phyloP scores from a whole-genome alignment of 2,329 filamentous ascomycete species.

The Exophiala sideris region DNA sequence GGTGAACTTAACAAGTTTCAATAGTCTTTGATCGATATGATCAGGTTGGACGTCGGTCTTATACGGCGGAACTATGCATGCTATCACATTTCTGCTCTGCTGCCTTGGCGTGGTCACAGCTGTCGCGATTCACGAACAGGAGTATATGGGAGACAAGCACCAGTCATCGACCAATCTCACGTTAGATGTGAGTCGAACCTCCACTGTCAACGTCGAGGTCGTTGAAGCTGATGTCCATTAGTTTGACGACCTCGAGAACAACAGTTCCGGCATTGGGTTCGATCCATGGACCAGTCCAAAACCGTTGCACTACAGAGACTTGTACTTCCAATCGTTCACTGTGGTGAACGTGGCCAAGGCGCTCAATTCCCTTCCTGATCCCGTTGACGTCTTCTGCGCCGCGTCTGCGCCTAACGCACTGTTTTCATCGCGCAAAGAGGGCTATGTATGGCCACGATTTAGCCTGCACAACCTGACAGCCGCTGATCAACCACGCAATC shows the following conservation, averaged over 20 bases:
- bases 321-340: constrained; percentile 10
- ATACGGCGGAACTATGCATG: too few relatives aligned
- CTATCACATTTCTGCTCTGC: too few relatives aligned
- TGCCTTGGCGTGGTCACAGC: too few relatives aligned
- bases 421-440: constrained; percentile 1
- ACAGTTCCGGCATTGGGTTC: constrained; percentile 8
- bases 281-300: neutral
- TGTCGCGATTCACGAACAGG: too few relatives aligned
- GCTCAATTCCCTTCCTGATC: neutral
- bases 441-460: constrained; percentile 4
- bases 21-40: too few relatives aligned
- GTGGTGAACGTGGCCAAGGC: constrained; percentile 12
- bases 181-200: neutral
- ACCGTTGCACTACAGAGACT: constrained; percentile 5
- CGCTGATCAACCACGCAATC: neutral
- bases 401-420: constrained; percentile 7
- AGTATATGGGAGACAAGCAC: too few relatives aligned
- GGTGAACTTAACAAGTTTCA: neutral
- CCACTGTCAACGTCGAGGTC: neutral
- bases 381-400: constrained; percentile 4
- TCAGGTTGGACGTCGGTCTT: too few relatives aligned
- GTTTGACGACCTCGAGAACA: constrained; percentile 10
- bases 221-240: neutral
- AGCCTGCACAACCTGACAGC: constrained; percentile 1
- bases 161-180: neutral